Base-by-base conservation (phyloP, 352 stramenopile species). In the Phytophthora megakarya region DNA sequence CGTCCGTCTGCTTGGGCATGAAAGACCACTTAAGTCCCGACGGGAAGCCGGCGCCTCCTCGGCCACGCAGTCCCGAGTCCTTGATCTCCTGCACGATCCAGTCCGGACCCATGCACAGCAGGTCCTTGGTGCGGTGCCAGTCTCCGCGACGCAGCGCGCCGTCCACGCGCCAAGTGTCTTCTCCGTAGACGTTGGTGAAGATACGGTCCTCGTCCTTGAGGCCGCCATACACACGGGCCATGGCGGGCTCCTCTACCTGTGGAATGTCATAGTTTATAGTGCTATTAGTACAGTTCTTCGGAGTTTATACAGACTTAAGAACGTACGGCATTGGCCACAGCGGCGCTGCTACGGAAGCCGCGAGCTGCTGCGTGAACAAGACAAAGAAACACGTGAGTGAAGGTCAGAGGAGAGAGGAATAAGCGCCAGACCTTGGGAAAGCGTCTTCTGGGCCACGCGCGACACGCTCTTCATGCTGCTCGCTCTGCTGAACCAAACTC, bases 81-180 rank as follows among this genome's bases (percentile, higher is more conserved):
- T 99, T 99, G 60, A 99, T 98, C 78, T 99, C 97, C 76, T 99
- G 93, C 40, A 99, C 92, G 73, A 99, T 99, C 96, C 97, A 99
- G 75, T 99, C 98, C 7, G 98, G 97, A 21, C 98, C 98, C 97
- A 99, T 98, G 72, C 90, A 98, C 65, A 99, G 87, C 40, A 99
- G 86, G 74, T 99, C 97, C 81, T 99, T 99, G 45, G 92, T 98
- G 69, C 87, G 84, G 73, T 91, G 81, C 93, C 97, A 99, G 84
- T 99, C 97, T 40, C 98, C 98, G 43, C 97, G 95, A 73, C 97
- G 97, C 67, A 97, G 47, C 7, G 86, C 87, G 46, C 85, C 88
- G 23, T 96, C 85, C 26, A 95, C 71, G 32, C 88, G 88, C 86
- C 88, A 96, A 57, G 90, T 96, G 65, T 95, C 76, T 74, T 99